Conservation (phyloP, 202 grass and related monocot genomes). For the Carex arenaria region DNA sequence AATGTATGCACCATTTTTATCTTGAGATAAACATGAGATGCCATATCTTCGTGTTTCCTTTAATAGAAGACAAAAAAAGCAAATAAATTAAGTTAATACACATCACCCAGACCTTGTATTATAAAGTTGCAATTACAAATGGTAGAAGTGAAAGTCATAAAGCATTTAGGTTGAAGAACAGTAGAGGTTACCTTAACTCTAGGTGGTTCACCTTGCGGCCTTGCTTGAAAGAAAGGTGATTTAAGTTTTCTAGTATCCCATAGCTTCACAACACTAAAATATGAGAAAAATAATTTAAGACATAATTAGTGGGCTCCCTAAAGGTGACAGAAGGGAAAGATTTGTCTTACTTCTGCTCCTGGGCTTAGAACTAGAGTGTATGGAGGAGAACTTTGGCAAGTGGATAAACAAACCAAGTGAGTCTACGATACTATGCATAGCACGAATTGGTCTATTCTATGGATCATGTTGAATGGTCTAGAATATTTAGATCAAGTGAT, state of each 20-base stretch:
- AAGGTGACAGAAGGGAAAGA: neutral
- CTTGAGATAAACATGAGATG: constrained; percentile 86
- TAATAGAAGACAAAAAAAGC: constrained; percentile 18
- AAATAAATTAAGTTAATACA: constrained; percentile 6
- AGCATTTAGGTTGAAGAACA: neutral
- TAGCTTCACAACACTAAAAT: constrained; percentile 74
- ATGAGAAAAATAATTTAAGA: neutral
- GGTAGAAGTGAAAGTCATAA: neutral
- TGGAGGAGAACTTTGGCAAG: no score
- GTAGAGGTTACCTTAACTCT: constrained; percentile 38
- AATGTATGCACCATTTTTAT: constrained; percentile 64
- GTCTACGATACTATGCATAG: no score
- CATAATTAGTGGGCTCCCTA: neutral
- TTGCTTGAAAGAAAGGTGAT: constrained; percentile 44
- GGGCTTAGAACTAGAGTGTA: no score
- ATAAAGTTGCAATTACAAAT: neutral
- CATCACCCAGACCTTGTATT: neutral
- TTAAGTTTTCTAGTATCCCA: constrained; percentile 91
- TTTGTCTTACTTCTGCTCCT: neutral
- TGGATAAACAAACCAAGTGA: neutral
- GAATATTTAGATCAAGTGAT: no score
- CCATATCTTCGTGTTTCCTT: constrained; percentile 82
- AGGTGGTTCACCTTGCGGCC: constrained; percentile 36
- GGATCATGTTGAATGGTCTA: no score
- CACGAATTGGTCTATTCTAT: no score